Base-by-base conservation (phyloP, 805 yeast genomes). In the Saccharomycopsis sp. region DNA sequence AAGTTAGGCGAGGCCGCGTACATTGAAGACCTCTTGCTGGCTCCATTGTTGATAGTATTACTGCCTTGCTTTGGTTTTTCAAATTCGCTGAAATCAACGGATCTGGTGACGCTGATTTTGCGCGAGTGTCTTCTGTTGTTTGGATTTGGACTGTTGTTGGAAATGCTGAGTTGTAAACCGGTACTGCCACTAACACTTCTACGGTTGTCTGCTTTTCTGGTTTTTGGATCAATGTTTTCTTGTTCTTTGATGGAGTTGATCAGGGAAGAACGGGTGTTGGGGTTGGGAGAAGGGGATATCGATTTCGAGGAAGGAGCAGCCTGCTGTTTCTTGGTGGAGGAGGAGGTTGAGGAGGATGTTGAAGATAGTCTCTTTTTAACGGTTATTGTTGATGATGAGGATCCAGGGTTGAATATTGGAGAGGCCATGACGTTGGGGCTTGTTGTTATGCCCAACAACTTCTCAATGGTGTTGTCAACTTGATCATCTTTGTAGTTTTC, bases 401-500 rank as follows among this genome's bases (percentile, higher is more conserved):
- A n/a, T 10, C 29, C 10, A 25, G n/a, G 29, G 34, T 16, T 13
- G 10, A 30, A 30, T 30, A 10, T n/a, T 10, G 18, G 34, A 10
- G 15, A 13, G 29, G 29, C 29, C 9, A 10, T 25, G 29, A 12
- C 29, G 12, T 9, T 12, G 29, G 12, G 12, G 12, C n/a, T n/a
- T n/a, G n/a, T n/a, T n/a, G n/a, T n/a, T 30, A 40, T 44, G n/a
- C 36, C 42, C 18, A 29, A 23, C 26, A 26, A 37, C 34, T 36
- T 30, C 30, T 31, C 38, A 30, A 30, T 31, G 19, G 36, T 39
- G 34, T 41, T 48, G 13, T 43, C 48, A 16, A 47, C 36, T 7
- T 29, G 21, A 9, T 53, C 56, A 12, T 60, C 60, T 34, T 44
- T 53, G 33, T 59, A 60, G 41, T 63, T 69, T 26, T 63, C 46